Base-by-base conservation (phyloP, 768 basidiomycete species). In the Leccinum boreale region DNA sequence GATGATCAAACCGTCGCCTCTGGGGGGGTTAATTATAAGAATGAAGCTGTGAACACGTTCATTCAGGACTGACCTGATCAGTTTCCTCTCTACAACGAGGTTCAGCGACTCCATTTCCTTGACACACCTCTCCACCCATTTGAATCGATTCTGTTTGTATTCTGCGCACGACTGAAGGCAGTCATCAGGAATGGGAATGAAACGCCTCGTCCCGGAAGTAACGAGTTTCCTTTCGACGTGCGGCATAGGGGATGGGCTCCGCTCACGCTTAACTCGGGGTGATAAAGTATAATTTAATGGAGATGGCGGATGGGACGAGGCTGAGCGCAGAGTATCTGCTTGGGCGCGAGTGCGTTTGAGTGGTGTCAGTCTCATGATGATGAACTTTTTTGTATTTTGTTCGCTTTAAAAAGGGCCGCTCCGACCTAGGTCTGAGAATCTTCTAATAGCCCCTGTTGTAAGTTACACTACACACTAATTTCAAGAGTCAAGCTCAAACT, bases 1-100 rank as follows among this genome's bases (percentile, higher is more conserved):
- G 26, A 72, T 59, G 26, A 63, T 54, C 51, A 72, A 52, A 21
- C 69, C 71, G n/a, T 72, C 73, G 19, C 69, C 71, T 50, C 71
- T 70, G 5, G 21, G 21, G 35, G 24, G 7, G 36, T 23, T 19
- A 9, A 42, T 44, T 19, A 51, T 31, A 53, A 26, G 17, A n/a
- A 17, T 47, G 15, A 35, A 50, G 51, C 11, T 11, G 5, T 31
- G 21, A 49, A 28, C 9, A 11, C 7, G 14, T 53, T 36, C 8
- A 44, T 49, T 29, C 5, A 45, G 5, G 29, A 61, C 71, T 19
- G 31, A 73, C 71, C 71, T 68, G 33, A 74, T 56, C 21, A 70
- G 31, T 29, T 60, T 58, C 53, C 64, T 73, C 57, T 58, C 66
- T n/a, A 57, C 44, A n/a, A 62, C 53, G 48, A 73, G 65, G 53